These are phyloP conservation scores for Taxillus chinensis DNA, from an alignment of 164 flowering plant genomes.

Conservation along the genomic window DNA sequence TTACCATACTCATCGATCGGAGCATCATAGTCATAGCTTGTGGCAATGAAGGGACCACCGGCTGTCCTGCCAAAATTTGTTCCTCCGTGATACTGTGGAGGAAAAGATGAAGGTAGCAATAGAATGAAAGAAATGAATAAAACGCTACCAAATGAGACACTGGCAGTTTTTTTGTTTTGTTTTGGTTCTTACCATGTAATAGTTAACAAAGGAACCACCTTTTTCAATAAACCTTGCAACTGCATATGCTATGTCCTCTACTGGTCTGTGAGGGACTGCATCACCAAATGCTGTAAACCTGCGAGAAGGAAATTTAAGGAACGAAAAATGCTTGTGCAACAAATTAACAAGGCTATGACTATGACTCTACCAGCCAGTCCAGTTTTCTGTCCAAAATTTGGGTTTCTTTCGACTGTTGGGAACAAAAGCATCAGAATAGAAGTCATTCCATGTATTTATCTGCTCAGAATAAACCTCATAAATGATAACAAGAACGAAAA, in stretches of 20 bases:
- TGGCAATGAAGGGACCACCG: conserved; percentile 50
- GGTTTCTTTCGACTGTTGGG: conserved; percentile 50
- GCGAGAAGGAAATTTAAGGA: background rate
- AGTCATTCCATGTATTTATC: conserved; percentile 64
- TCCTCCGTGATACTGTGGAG: conserved; percentile 55
- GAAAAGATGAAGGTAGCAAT: background rate
- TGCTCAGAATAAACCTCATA: conserved; percentile 11
- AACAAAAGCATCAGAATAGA: conserved; percentile 41
- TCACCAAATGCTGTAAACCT: conserved; percentile 61
- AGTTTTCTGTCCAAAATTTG: conserved; percentile 56
- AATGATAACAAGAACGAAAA: too few relatives aligned
- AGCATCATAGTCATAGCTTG: conserved; percentile 60
- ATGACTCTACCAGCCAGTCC: conserved; percentile 52
- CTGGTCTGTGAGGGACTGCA: conserved; percentile 48
- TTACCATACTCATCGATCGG: conserved; percentile 56
- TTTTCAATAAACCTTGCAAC: conserved; percentile 54
- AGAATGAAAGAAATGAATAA: background rate
- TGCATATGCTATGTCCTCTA: conserved; percentile 47
- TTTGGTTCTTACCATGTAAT: conserved; percentile 14
- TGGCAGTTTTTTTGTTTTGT: conserved; percentile 74
- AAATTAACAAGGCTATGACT: background rate
- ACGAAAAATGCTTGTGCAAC: background rate
- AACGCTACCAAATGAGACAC: background rate
- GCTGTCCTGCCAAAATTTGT: conserved; percentile 56
- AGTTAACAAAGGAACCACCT: conserved; percentile 47